A percentile compares a stretch with the other conserved stretches of the same genome.
phyloP scores from a whole-genome alignment of 1,139 yeast species.

The Lodderomyces pseudojiufengensis region DNA sequence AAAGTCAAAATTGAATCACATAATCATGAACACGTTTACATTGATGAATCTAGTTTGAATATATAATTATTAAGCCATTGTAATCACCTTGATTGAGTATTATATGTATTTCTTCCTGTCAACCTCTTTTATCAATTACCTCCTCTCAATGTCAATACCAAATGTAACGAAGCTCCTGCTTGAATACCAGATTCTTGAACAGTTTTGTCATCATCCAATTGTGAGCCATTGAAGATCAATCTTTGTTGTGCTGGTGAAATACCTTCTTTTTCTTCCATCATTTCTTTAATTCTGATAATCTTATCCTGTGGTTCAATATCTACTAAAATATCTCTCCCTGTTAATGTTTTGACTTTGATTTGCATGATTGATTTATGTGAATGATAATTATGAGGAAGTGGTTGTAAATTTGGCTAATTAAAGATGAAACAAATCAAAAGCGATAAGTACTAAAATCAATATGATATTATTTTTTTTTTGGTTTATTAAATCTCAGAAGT shows the following conservation, averaged over 20 bases:
- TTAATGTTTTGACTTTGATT: constrained; percentile 69
- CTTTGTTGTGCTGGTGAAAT: constrained; percentile 97
- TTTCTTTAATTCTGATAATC: constrained; percentile 81
- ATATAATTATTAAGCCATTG: too few relatives aligned
- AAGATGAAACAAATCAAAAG: too few relatives aligned
- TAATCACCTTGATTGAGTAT: too few relatives aligned
- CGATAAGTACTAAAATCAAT: too few relatives aligned
- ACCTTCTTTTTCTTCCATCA: constrained; percentile 95
- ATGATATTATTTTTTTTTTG: not conserved
- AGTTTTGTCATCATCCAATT: constrained; percentile 76
- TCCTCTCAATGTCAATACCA: constrained; percentile 88
- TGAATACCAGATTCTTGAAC: constrained; percentile 62
- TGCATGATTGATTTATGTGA: too few relatives aligned
- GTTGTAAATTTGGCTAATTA: too few relatives aligned
- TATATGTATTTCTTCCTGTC: too few relatives aligned
- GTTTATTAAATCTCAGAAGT: too few relatives aligned
- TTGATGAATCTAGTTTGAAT: too few relatives aligned
- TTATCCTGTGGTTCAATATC: constrained; percentile 75
- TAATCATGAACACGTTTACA: too few relatives aligned
- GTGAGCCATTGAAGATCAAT: constrained; percentile 86
- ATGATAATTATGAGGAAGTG: too few relatives aligned
- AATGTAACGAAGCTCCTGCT: constrained; percentile 80
- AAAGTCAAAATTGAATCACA: constrained; percentile 3
- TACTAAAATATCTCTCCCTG: constrained; percentile 82
- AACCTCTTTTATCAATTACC: constrained; percentile 45